phyloP scores from a whole-genome alignment of 176 grass and related monocot genomes.

The Panicum miliaceum region DNA sequence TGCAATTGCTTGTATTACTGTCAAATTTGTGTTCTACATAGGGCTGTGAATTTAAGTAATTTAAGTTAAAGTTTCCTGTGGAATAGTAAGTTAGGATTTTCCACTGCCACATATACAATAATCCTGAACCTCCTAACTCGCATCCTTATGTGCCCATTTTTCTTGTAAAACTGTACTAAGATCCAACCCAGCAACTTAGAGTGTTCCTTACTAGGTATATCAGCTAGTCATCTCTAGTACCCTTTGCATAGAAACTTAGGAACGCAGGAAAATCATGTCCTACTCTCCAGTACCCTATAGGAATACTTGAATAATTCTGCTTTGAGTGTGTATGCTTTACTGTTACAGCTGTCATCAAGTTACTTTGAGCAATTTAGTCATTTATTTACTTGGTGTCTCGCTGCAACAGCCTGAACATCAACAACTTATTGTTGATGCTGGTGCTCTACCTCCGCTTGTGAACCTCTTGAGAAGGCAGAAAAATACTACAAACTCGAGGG shows the following conservation, averaged over 20 bases:
- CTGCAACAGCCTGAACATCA: constrained; percentile 95
- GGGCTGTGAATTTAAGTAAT: constrained; percentile 1
- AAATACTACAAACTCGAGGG: constrained; percentile 64
- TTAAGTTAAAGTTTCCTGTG: neutral
- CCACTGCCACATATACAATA: neutral
- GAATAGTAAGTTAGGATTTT: neutral
- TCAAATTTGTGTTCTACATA: neutral
- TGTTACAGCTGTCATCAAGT: constrained; percentile 19
- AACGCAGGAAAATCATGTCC: neutral
- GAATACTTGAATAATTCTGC: neutral
- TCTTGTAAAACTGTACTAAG: constrained; percentile 23
- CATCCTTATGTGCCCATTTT: neutral
- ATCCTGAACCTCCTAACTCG: neutral
- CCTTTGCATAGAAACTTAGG: neutral
- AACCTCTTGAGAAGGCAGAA: constrained; percentile 84
- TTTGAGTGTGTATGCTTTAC: constrained; percentile 9
- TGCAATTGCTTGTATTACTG: constrained; percentile 27
- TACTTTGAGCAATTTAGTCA: constrained; percentile 22
- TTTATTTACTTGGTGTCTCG: constrained; percentile 31
- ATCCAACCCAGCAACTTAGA: constrained; percentile 10
- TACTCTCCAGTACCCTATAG: constrained; percentile 16
- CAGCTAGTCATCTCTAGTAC: neutral
- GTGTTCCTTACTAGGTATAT: neutral
- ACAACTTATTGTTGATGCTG: constrained; percentile 97
- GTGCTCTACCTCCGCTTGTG: constrained; percentile 89